Base-by-base conservation (phyloP, 768 basidiomycete genomes). In the Suillus alpinus region DNA sequence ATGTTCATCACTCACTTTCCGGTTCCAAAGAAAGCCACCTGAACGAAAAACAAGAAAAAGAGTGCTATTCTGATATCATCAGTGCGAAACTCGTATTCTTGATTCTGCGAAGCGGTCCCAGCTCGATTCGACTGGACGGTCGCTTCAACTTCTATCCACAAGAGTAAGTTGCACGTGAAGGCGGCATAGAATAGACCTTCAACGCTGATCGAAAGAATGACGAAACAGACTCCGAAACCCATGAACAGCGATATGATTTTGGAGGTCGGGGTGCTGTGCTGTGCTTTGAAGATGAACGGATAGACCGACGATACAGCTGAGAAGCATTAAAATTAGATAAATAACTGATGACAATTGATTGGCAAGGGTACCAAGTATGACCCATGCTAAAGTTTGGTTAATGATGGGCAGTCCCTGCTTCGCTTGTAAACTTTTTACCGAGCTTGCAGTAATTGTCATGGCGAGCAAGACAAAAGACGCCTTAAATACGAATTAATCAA, bases 31-130 rank as follows among this genome's bases (percentile, higher is more conserved):
- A 93, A 94, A 2, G 86, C 92, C 44, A 92, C 83, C 66, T 95
- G 92, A 7, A 94, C 87, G 65, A 94, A 92, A 72, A 91, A 91
- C 61, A 95, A 73, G 74, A 94, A 94, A 71, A 92, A 91, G 23
- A 94, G 63, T 0, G 88, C 91, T 57, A 90, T 86, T 52, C 92
- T 76, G 13, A 92, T 70, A 61, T 92, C 88, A 41, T 88, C 87
- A 40, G 73, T 71, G 62, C 75, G 78, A 69, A 86, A 83, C n/a
- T 70, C 66, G 66, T 84, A 83, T 23, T 65, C 64, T 14, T 44
- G 57, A 31, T 65, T 62, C 20, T 57, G 40, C 6, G 29, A 50
- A 4, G 65, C 59, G 13, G 50, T 61, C 47, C 6, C 10, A 31
- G 26, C 10, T 47, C 37, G 55, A 7, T 51, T 58, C 26, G 57